A percentile compares a stretch with the other conserved stretches of the same genome.
These are phyloP conservation scores for Rubia yunnanensis DNA, from an alignment of 257 asterid genomes.

Conservation along the genomic window DNA sequence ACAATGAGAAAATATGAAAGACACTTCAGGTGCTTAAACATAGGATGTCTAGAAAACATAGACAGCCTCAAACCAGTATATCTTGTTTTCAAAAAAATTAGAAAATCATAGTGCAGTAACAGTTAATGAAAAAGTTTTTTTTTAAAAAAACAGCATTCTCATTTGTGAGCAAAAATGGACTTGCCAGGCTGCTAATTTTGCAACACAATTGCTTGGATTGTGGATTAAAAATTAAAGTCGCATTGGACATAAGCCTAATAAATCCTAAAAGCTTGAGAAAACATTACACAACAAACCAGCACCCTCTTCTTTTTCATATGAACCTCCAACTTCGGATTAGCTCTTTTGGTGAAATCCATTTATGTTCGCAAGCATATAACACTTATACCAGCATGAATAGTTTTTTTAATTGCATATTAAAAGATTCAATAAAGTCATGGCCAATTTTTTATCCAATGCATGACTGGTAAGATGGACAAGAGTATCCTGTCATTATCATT, in stretches of 20 bases:
- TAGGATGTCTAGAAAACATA: background rate
- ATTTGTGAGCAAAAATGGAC: background rate
- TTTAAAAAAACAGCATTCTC: background rate
- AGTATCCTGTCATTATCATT: background rate
- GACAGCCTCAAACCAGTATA: background rate
- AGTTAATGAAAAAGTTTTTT: too few species aligned
- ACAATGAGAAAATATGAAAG: slow-evolving; percentile 14
- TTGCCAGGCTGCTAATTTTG: background rate
- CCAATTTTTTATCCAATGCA: background rate
- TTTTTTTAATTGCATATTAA: background rate
- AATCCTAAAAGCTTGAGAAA: background rate
- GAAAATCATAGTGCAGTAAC: background rate
- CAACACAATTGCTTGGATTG: background rate
- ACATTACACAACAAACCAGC: background rate
- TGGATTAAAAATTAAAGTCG: background rate
- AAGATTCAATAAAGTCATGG: background rate
- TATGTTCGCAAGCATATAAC: background rate
- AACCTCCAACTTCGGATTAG: background rate
- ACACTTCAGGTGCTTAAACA: background rate
- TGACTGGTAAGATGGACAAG: background rate
- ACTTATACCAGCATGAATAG: background rate
- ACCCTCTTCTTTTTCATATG: background rate
- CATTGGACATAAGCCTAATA: background rate
- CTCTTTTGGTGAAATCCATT: background rate
- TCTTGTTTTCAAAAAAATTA: background rate